A percentile compares a stretch with the other conserved stretches of the same genome.
These are phyloP conservation scores for Micractinium conductrix DNA, from an alignment of 139 green algal species.

Conservation along the genomic window DNA sequence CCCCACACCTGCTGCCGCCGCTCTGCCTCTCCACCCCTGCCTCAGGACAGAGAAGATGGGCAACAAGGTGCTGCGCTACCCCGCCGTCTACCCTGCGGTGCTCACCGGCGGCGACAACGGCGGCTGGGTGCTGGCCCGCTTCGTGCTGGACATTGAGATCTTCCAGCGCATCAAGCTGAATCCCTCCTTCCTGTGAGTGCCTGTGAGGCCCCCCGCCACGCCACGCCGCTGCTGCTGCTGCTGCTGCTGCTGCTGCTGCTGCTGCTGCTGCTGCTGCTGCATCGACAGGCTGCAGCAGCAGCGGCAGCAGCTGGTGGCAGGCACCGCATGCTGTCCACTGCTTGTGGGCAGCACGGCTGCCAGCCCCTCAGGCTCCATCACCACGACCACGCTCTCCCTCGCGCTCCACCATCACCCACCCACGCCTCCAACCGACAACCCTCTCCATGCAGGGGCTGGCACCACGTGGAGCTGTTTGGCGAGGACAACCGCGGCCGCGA, in stretches of 20 bases:
- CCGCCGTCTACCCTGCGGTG: background rate
- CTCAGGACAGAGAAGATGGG: slow-evolving; percentile 27
- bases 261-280: background rate
- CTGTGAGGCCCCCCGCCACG: background rate
- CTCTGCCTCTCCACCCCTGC: too few species aligned
- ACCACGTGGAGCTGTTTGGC: background rate
- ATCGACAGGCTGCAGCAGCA: too few species aligned
- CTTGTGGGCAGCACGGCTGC: too few species aligned
- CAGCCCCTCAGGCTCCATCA: background rate
- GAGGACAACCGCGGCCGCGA: background rate
- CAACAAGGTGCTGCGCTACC: slow-evolving; percentile 30
- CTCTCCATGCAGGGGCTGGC: background rate
- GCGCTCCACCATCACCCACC: too few species aligned
- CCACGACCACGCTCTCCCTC: background rate
- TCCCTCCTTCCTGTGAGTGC: slow-evolving; percentile 16
- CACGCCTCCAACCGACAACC: too few species aligned
- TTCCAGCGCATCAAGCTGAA: background rate
- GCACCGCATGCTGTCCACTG: too few species aligned
- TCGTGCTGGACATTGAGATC: background rate
- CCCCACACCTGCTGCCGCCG: too few species aligned
- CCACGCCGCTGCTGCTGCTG: background rate
- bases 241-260: background rate
- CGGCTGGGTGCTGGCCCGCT: slow-evolving; percentile 10
- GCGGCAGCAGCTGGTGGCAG: too few species aligned
- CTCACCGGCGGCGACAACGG: background rate